Conservation (phyloP, 352 stramenopile genomes). For the Pythium angustatum region DNA sequence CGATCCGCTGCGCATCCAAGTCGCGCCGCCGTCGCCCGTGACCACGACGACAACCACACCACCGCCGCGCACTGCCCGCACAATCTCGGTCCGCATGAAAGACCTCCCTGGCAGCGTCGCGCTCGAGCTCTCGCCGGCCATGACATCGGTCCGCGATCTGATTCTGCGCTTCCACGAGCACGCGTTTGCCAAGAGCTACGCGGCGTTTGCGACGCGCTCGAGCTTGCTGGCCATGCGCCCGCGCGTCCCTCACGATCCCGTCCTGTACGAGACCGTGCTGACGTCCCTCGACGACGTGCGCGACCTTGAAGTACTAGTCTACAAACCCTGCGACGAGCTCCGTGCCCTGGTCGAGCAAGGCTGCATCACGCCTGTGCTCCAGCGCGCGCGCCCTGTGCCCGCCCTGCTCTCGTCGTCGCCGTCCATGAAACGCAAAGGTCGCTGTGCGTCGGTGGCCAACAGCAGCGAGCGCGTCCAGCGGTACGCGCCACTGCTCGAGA, state of each 20-base stretch:
- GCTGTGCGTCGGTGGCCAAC: slow-evolving; percentile 63
- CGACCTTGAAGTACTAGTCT: slow-evolving; percentile 65
- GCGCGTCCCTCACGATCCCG: slow-evolving; percentile 19
- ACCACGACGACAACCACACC: too few relatives aligned
- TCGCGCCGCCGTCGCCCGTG: slow-evolving; percentile 38
- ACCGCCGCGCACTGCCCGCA: slow-evolving; percentile 26
- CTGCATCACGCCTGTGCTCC: slow-evolving; percentile 63
- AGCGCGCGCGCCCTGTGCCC: slow-evolving; percentile 9
- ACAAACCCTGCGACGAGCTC: slow-evolving; percentile 75
- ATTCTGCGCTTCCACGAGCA: slow-evolving; percentile 71
- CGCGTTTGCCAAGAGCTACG: slow-evolving; percentile 73
- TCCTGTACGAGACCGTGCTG: slow-evolving; percentile 44
- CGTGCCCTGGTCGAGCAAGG: slow-evolving; percentile 68
- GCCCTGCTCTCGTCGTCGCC: slow-evolving; percentile 43
- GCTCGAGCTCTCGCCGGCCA: slow-evolving; percentile 44
- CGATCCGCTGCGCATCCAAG: slow-evolving; percentile 46
- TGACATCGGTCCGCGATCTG: slow-evolving; percentile 45
- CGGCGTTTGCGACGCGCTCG: slow-evolving; percentile 51
- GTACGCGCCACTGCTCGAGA: slow-evolving; percentile 60
- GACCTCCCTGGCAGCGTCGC: slow-evolving; percentile 60
- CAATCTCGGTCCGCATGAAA: slow-evolving; percentile 75
- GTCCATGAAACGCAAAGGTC: slow-evolving; percentile 70
- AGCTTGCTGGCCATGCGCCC: slow-evolving; percentile 47
- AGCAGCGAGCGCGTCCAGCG: slow-evolving; percentile 70
- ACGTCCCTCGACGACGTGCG: slow-evolving; percentile 43